These are phyloP conservation scores for Aspergillus udagawae DNA, from an alignment of 2,329 filamentous ascomycete genomes.

Conservation along the genomic window DNA sequence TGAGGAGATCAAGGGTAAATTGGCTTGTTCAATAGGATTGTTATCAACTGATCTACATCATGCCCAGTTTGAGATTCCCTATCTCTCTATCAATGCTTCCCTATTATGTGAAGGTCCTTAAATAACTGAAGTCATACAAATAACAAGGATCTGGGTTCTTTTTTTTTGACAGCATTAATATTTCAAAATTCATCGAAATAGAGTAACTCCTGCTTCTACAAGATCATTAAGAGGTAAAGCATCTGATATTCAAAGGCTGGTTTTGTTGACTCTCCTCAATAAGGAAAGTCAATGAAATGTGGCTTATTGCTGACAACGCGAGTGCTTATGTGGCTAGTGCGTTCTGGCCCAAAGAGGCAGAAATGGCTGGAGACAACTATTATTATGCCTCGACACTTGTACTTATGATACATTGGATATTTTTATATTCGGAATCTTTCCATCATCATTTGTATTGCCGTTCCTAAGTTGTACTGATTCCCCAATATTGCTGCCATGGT, in stretches of 20 bases:
- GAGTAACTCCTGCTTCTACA: not conserved
- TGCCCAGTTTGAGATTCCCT: not conserved
- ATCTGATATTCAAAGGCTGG: not conserved
- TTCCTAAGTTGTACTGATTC: not conserved
- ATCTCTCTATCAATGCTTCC: not conserved
- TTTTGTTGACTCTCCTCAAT: not conserved
- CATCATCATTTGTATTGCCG: not conserved
- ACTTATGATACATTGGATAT: not conserved
- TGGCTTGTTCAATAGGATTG: not conserved
- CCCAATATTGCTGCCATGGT: conserved; percentile 17
- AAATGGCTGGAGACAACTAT: not conserved
- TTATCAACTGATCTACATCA: not conserved
- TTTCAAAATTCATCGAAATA: not conserved
- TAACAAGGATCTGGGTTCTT: not conserved
- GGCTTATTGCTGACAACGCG: conserved; percentile 1
- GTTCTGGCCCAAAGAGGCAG: not conserved
- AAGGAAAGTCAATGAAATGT: conserved; percentile 3
- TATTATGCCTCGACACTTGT: not conserved
- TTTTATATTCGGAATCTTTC: not conserved
- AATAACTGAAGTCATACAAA: not conserved
- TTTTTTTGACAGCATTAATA: no score
- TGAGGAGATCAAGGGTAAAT: not conserved
- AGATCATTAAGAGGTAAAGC: not conserved
- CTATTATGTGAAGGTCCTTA: not conserved
- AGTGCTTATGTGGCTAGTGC: conserved; percentile 7